phyloP scores from a whole-genome alignment of 2,329 filamentous ascomycete genomes.

The Fusarium nanum region DNA sequence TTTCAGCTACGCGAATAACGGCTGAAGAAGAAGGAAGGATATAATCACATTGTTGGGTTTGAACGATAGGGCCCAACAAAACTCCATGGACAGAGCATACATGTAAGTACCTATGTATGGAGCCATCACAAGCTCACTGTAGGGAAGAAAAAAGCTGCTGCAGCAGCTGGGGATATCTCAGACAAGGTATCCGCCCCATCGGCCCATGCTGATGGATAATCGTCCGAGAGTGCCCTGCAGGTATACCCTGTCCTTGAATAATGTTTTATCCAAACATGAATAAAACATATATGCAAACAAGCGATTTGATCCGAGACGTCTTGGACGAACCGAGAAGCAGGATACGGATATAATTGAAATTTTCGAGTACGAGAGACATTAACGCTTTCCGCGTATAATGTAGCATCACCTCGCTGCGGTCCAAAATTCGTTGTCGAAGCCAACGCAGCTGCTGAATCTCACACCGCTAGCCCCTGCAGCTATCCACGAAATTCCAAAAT shows the following conservation, averaged over 20 bases:
- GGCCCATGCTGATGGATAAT: constrained; percentile 45
- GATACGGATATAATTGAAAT: not conserved
- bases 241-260: constrained; percentile 15
- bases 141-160: not conserved
- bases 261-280: constrained; percentile 18
- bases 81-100: not conserved
- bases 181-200: constrained; percentile 39
- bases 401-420: not conserved
- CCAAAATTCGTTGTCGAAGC: constrained; percentile 7
- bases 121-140: not conserved
- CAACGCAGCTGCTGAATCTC: constrained; percentile 6
- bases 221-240: constrained; percentile 44
- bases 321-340: not conserved
- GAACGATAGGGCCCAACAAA: not conserved
- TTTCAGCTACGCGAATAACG: not conserved
- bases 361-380: not conserved
- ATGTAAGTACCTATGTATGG: not conserved
- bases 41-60: not conserved
- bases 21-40: not conserved
- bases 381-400: not conserved
- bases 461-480: constrained; percentile 13
- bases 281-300: constrained; percentile 6
- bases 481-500: constrained; percentile 29
- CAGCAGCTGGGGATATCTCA: constrained; percentile 16
- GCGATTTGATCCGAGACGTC: constrained; percentile 16